phyloP scores from a whole-genome alignment of 768 basidiomycete species.

The Dioszegia aurantiaca region DNA sequence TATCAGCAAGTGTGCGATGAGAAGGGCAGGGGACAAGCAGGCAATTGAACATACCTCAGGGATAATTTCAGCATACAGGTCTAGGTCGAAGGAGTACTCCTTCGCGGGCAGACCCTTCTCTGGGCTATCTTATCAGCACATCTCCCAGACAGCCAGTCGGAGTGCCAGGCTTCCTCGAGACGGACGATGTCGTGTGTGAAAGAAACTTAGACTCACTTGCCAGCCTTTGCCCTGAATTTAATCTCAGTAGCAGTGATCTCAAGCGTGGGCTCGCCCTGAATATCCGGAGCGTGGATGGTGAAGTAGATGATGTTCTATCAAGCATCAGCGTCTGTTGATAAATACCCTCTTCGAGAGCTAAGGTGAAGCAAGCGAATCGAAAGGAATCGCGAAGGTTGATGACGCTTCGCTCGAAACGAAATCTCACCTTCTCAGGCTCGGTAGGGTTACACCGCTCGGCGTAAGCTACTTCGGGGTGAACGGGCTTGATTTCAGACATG shows the following conservation, averaged over 20 bases:
- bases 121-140: slow-evolving; percentile 37
- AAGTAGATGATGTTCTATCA: slow-evolving; percentile 82
- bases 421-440: slow-evolving; percentile 65
- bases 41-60: slow-evolving; percentile 64
- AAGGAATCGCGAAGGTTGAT: no score
- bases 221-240: slow-evolving; percentile 52
- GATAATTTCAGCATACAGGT: slow-evolving; percentile 71
- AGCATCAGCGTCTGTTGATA: slow-evolving; percentile 8
- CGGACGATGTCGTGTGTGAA: neutral
- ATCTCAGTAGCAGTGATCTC: slow-evolving; percentile 50
- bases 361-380: no score
- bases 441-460: slow-evolving; percentile 79
- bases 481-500: slow-evolving; percentile 31
- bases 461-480: slow-evolving; percentile 88
- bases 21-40: no score
- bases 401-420: slow-evolving; percentile 15
- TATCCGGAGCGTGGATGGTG: slow-evolving; percentile 56
- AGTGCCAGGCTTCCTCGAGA: neutral
- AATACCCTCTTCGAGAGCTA: no score
- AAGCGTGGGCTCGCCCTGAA: slow-evolving; percentile 50
- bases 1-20: slow-evolving; percentile 11
- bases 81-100: slow-evolving; percentile 71
- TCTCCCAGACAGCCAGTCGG: neutral
- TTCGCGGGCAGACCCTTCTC: slow-evolving; percentile 57
- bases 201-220: slow-evolving; percentile 41